Conservation (phyloP, 1,284 basidiomycete species). For the Porodaedalea pini region DNA sequence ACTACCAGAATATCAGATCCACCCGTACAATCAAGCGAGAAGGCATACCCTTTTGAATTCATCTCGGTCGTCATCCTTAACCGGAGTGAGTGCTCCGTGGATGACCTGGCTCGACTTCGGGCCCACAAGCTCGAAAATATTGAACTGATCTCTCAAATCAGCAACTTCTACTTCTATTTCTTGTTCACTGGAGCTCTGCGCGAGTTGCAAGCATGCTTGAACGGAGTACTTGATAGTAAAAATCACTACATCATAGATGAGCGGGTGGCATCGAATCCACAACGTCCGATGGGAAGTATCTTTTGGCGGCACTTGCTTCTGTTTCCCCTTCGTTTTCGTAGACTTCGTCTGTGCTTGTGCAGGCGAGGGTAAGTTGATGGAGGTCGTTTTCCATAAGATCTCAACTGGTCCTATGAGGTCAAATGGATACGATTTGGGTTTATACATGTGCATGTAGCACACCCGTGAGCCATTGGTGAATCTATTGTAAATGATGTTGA, state of each 20-base stretch:
- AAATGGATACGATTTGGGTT: slow-evolving; percentile 61
- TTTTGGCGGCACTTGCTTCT: slow-evolving; percentile 17
- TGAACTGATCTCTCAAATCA: slow-evolving; percentile 67
- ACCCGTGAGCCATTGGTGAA: slow-evolving; percentile 53
- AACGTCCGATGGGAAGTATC: slow-evolving; percentile 38
- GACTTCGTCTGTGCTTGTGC: slow-evolving; percentile 22
- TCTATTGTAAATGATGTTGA: slow-evolving; percentile 33
- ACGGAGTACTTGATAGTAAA: slow-evolving; percentile 48
- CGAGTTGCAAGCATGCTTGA: slow-evolving; percentile 44
- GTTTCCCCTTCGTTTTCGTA: slow-evolving; percentile 26
- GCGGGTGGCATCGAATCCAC: slow-evolving; percentile 81
- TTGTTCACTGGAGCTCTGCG: slow-evolving; percentile 32
- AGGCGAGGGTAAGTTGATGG: background rate
- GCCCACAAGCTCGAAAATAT: slow-evolving; percentile 84
- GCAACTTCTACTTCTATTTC: slow-evolving; percentile 54
- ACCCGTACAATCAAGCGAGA: background rate
- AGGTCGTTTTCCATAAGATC: slow-evolving; percentile 63
- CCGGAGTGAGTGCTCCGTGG: slow-evolving; percentile 63
- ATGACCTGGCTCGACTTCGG: slow-evolving; percentile 78
- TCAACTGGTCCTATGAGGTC: slow-evolving; percentile 67
- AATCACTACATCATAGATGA: slow-evolving; percentile 56
- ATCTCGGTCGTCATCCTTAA: slow-evolving; percentile 46
- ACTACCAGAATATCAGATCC: slow-evolving; percentile 39
- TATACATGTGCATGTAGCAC: slow-evolving; percentile 63
- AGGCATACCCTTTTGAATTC: slow-evolving; percentile 57